These are phyloP conservation scores for Trichoderma arundinaceum DNA, from an alignment of 2,329 filamentous ascomycete species.

Conservation along the genomic window DNA sequence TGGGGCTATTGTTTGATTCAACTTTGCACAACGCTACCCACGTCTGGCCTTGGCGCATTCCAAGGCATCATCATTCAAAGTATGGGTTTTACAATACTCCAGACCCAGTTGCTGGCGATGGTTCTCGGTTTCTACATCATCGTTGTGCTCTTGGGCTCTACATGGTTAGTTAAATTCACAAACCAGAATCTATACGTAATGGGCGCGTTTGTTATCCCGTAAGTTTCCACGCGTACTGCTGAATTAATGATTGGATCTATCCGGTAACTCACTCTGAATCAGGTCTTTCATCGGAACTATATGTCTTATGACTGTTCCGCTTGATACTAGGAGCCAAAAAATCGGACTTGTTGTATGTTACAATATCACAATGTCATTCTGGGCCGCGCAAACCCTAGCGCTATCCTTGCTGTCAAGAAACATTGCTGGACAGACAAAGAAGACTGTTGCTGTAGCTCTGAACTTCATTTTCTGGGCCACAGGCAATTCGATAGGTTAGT, in stretches of 20 bases:
- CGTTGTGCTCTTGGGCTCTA: constrained; percentile 13
- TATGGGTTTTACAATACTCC: constrained; percentile 21
- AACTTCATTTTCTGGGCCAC: constrained; percentile 22
- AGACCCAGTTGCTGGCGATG: constrained; percentile 21
- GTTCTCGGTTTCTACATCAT: constrained; percentile 25
- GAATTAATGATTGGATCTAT: not conserved
- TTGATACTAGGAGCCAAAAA: constrained; percentile 10
- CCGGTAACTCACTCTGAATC: not conserved
- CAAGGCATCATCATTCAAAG: constrained; percentile 20
- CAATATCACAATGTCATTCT: constrained; percentile 26
- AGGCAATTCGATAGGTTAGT: constrained; percentile 17
- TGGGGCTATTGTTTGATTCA: constrained; percentile 25
- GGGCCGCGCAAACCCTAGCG: constrained; percentile 18
- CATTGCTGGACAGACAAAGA: constrained; percentile 21
- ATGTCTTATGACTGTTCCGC: constrained; percentile 21
- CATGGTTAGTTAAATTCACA: not conserved
- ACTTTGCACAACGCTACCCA: constrained; percentile 16
- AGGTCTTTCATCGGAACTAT: constrained; percentile 25
- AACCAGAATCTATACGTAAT: constrained; percentile 25
- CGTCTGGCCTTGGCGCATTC: constrained; percentile 23
- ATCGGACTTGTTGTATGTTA: constrained; percentile 25
- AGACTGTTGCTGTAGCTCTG: constrained; percentile 14
- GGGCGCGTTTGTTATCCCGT: constrained; percentile 18
- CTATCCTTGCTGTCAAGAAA: constrained; percentile 19
- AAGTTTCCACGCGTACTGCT: not conserved